These are phyloP conservation scores for Termitomyces sp. DNA, from an alignment of 768 basidiomycete species.

Conservation along the genomic window DNA sequence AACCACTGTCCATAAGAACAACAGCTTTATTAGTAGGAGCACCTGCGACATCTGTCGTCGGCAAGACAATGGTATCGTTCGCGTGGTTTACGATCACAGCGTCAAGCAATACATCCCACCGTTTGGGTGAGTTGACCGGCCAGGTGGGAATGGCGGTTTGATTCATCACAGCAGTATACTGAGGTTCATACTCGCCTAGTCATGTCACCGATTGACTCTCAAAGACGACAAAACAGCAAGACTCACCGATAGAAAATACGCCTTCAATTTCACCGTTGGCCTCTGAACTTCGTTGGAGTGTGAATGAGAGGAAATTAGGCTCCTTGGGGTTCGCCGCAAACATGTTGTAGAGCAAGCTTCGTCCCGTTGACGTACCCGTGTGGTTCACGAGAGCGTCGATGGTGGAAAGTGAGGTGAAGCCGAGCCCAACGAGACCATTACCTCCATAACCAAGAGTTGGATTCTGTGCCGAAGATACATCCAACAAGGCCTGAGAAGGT, in stretches of 20 bases:
- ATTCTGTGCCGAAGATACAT: slow-evolving; percentile 58
- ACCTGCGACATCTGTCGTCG: slow-evolving; percentile 46
- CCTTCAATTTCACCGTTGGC: slow-evolving; percentile 53
- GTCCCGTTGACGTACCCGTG: slow-evolving; percentile 54
- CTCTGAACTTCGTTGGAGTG: slow-evolving; percentile 57
- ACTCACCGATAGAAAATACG: slow-evolving; percentile 64
- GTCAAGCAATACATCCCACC: slow-evolving; percentile 78
- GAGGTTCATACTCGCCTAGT: slow-evolving; percentile 61
- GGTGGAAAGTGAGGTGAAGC: slow-evolving; percentile 71
- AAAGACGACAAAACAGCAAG: background rate
- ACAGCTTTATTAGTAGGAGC: slow-evolving; percentile 72
- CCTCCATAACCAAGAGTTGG: slow-evolving; percentile 71
- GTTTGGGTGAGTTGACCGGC: slow-evolving; percentile 53
- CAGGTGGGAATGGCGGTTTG: slow-evolving; percentile 64
- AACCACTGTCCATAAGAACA: slow-evolving; percentile 73
- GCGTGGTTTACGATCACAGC: slow-evolving; percentile 59
- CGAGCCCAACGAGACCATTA: slow-evolving; percentile 67
- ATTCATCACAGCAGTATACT: slow-evolving; percentile 54
- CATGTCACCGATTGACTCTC: slow-evolving; percentile 1
- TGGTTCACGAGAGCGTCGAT: slow-evolving; percentile 58
- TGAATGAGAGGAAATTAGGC: slow-evolving; percentile 79
- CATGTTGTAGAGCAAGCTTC: slow-evolving; percentile 69
- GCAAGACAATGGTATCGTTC: slow-evolving; percentile 41
- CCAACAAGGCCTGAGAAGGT: slow-evolving; percentile 66
- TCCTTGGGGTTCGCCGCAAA: slow-evolving; percentile 62